phyloP scores from a whole-genome alignment of 352 stramenopile genomes.

The Peronosclerospora sorghi region DNA sequence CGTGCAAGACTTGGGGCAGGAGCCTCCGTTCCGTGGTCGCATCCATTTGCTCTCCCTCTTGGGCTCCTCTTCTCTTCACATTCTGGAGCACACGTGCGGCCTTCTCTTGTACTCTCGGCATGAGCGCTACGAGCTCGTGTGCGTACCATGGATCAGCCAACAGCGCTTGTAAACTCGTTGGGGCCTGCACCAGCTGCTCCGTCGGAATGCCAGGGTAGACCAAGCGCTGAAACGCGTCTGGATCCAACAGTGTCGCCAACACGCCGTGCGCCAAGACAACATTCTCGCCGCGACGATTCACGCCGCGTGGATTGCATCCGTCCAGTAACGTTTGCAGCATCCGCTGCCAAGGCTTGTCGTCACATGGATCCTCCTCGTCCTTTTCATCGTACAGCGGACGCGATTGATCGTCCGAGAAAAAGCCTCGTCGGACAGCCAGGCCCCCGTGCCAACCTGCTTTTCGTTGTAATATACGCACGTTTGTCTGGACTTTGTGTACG shows the following conservation, averaged over 20 bases:
- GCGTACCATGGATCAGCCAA: conserved; percentile 76
- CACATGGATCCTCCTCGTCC: too few relatives aligned
- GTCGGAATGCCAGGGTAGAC: conserved; percentile 69
- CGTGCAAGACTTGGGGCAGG: conserved; percentile 66
- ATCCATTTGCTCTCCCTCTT: conserved; percentile 75
- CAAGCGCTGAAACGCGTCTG: conserved; percentile 61
- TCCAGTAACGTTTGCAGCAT: conserved; percentile 58
- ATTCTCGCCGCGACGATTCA: conserved; percentile 42
- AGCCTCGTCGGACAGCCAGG: too few relatives aligned
- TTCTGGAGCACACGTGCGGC: conserved; percentile 64
- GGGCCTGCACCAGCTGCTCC: conserved; percentile 53
- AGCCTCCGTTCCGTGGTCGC: conserved; percentile 47
- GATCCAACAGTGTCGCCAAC: conserved; percentile 60
- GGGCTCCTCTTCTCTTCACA: conserved; percentile 65
- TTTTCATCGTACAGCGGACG: too few relatives aligned
- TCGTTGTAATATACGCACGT: too few relatives aligned
- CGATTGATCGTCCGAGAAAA: too few relatives aligned
- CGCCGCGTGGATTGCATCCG: conserved; percentile 38
- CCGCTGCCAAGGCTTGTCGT: conserved; percentile 47
- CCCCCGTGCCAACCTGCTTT: too few relatives aligned
- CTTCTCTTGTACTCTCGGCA: conserved; percentile 75
- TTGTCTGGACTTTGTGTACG: conserved; percentile 45
- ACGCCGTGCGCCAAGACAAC: conserved; percentile 71
- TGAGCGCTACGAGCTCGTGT: conserved; percentile 57
- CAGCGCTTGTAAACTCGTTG: conserved; percentile 60